These are phyloP conservation scores for Zymoseptoria brevis DNA, from an alignment of 2,329 filamentous ascomycete genomes.

Conservation along the genomic window DNA sequence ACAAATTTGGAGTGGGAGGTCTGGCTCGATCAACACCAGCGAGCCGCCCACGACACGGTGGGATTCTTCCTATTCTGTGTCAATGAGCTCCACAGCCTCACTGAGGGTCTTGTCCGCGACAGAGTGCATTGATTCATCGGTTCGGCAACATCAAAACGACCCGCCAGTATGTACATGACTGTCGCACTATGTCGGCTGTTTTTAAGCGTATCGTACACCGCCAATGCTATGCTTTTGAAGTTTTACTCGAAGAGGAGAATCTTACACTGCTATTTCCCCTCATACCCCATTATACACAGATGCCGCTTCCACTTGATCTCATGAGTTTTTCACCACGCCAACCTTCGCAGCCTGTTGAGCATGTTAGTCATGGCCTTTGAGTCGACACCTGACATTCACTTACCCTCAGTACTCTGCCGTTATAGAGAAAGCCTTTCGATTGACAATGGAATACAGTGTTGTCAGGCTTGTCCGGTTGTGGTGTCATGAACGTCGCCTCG, in stretches of 20 bases:
- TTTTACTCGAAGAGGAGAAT: constrained; percentile 6
- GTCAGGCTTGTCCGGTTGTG: constrained; percentile 79
- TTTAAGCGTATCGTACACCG: not conserved
- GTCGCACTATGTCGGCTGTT: not conserved
- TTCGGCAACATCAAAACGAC: not conserved
- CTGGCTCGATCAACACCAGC: not conserved
- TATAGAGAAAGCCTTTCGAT: constrained; percentile 91
- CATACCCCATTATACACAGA: not conserved
- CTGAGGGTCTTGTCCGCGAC: not conserved
- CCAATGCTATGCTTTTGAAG: constrained; percentile 1
- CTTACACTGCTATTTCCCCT: constrained; percentile 3
- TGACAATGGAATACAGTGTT: constrained; percentile 86
- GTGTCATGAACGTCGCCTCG: constrained; percentile 92
- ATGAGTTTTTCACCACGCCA: constrained; percentile 80
- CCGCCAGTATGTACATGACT: not conserved
- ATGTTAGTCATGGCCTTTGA: constrained; percentile 3
- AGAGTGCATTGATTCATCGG: not conserved
- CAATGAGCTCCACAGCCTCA: not conserved
- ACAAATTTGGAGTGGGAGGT: not conserved
- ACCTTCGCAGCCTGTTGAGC: constrained; percentile 69
- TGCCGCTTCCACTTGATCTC: not conserved
- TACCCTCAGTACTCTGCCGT: constrained; percentile 73
- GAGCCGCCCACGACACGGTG: not conserved
- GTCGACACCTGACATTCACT: constrained; percentile 9
- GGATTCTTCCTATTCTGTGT: not conserved